Evolutionary conservation across 768 basidiomycete genomes (phyloP), one percentile per base, ranked within the genome.

Genomic region (Boletus rubescentipes): DNA sequence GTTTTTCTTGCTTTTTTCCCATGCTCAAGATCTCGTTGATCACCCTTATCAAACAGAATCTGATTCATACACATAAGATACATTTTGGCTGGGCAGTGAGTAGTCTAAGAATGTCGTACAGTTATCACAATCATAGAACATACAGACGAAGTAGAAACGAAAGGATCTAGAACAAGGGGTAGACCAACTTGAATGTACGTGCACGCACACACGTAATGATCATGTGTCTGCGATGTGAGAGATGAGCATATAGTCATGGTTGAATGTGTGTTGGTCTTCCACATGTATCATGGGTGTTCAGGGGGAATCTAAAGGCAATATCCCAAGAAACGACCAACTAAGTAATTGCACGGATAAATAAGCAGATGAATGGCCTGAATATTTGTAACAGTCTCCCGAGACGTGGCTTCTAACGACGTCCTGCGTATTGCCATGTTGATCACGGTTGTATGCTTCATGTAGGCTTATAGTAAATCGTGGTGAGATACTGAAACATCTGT

Each of bases 401-500:
- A 42, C 42, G 49, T 52, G 57, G 50, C 58, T 58, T 69, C 61
- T 64, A 61, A 61, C 58, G 47, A 55, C 57, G 62, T 53, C 64
- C 64, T 55, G 65, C 66, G 63, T 56, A 38, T 47, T 51, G 67
- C 53, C 55, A 43, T 52, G 39, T 42, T 41, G 30, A 46, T 44
- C 60, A 39, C n/a, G 43, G 41, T 50, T 41, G 49, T 51, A 46
- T 47, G 44, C 40, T 36, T 67, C 61, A 83, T 60, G 81, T 82
- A 20, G 88, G 87, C 67, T 87, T 89, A 73, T 89, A 90, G 68
- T 84, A 92, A 65, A 93, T 83, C 46, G 88, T 91, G 42, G 91
- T 91, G 71, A 93, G 81, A 76, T 87, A 93, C 89, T 91, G 64
- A 30, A 52, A 57, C 31, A 55, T 56, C 21, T 31, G 55, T 71